These are phyloP conservation scores for Apiotrichum gracile DNA, from an alignment of 1,284 basidiomycete species.

Conservation along the genomic window DNA sequence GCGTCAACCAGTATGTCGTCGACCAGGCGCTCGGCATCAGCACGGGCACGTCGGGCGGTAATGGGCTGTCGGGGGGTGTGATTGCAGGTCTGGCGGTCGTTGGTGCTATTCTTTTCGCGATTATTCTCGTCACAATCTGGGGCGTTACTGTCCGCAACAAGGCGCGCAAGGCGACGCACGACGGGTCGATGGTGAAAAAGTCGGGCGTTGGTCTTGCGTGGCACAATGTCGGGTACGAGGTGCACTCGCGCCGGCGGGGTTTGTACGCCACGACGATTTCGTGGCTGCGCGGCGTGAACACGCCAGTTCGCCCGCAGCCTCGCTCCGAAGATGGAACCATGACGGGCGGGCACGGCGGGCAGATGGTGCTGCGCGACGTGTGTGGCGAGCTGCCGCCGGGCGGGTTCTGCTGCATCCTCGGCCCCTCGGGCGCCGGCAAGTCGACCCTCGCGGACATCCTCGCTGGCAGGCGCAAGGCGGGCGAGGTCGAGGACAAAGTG, in stretches of 20 bases:
- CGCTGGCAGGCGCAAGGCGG: conserved; percentile 68
- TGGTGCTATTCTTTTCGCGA: conserved; percentile 58
- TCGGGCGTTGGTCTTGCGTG: conserved; percentile 59
- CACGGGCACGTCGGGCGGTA: neutral
- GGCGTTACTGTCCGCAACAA: conserved; percentile 60
- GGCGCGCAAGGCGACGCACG: conserved; percentile 52
- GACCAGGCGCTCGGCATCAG: conserved; percentile 49
- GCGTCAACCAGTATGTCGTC: conserved; percentile 70
- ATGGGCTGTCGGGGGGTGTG: conserved; percentile 63
- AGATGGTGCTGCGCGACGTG: conserved; percentile 65
- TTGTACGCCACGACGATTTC: conserved; percentile 5
- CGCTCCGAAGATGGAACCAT: neutral
- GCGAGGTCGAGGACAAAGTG: conserved; percentile 52
- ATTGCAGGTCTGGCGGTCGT: conserved; percentile 81
- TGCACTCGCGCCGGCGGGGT: conserved; percentile 12
- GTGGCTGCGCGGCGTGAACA: conserved; percentile 27
- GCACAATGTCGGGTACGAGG: conserved; percentile 61
- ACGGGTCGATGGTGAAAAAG: conserved; percentile 28
- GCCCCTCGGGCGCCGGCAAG: conserved; percentile 80
- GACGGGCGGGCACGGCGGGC: conserved; percentile 49
- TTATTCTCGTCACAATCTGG: conserved; percentile 56
- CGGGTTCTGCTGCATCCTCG: conserved; percentile 77
- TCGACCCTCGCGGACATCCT: conserved; percentile 79
- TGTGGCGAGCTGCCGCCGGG: conserved; percentile 68
- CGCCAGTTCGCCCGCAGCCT: neutral